Base-by-base conservation (phyloP, 495 filamentous ascomycete species). In the Penicillium paradoxum region DNA sequence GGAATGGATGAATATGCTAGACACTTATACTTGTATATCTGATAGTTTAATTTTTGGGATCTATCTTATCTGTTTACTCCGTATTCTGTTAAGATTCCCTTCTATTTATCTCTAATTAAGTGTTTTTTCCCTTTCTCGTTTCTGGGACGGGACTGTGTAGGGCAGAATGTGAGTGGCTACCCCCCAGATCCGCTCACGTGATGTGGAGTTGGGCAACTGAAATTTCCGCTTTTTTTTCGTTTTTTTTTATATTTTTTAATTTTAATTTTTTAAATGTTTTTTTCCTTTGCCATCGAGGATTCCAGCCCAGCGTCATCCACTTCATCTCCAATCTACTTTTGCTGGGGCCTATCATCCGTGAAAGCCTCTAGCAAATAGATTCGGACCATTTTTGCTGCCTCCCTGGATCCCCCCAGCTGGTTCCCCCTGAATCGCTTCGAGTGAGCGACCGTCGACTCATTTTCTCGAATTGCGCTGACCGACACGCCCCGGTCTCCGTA, bases 251-350 rank as follows among this genome's bases (percentile, higher is more conserved):
- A 52, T 56, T 54, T 57, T 51, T 51, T 53, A 55, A 59, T 58
- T 47, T 53, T 57, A 58, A 36, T 54, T 60, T 55, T 51, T 49
- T 51, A 52, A 53, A 33, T 62, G 38, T 60, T 57, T 52, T 48
- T 40, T 51, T 38, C 22, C 51, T 51, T 42, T 39, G 42, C 52
- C 58, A 55, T 64, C 60, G 55, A 53, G 51, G 59, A 57, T 54
- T 60, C 60, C 57, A 55, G 57, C 49, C 56, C 57, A 58, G 51
- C 45, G 49, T 57, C 63, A 58, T 59, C 60, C 63, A 64, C 60
- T 61, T 58, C 49, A 41, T 45, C 59, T 55, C 45, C 48, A 57
- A 65, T 59, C 59, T 53, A 46, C 51, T 50, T 25, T 25, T 48
- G 25, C 24, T 51, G 45, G 53, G 22, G 43, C 49, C 41, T 37